These are phyloP conservation scores for Kalanchoe fedtschenkoi DNA, from an alignment of 164 flowering plant species.

Conservation along the genomic window DNA sequence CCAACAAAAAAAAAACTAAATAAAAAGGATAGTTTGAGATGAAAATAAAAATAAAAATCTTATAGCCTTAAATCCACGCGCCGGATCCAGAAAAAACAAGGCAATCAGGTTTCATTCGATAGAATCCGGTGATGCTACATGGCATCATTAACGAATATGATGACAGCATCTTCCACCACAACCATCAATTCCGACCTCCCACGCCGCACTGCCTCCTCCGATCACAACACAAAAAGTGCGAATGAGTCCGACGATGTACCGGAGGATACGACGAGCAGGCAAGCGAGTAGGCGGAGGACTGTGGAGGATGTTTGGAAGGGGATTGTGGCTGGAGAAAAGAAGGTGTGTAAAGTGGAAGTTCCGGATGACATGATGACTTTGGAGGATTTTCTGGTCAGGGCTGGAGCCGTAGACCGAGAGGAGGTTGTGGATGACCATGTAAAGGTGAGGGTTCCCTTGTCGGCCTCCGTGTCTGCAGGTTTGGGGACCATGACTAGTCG, in stretches of 20 bases:
- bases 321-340: conserved; percentile 30
- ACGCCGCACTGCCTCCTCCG: conserved; percentile 23
- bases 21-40: too few species aligned
- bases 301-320: conserved; percentile 61
- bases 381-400: conserved; percentile 59
- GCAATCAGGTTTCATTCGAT: too few species aligned
- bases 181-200: conserved; percentile 43
- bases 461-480: conserved; percentile 2
- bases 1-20: too few species aligned
- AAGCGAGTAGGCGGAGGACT: conserved; percentile 18
- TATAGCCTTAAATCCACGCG: too few species aligned
- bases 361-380: conserved; percentile 49
- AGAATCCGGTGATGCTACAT: conserved; percentile 14
- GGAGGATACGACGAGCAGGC: too few species aligned
- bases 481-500: conserved; percentile 25
- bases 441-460: conserved; percentile 17
- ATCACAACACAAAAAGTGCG: conserved; percentile 3
- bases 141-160: conserved; percentile 40
- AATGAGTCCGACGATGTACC: neutral
- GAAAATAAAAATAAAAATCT: too few species aligned
- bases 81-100: too few species aligned
- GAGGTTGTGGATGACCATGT: conserved; percentile 32
- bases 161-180: conserved; percentile 30
- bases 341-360: conserved; percentile 22
- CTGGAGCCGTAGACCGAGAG: conserved; percentile 32